A percentile compares a stretch with the other conserved stretches of the same genome.
Evolutionary conservation across 1,139 yeast genomes (phyloP).

Genomic region (Meyerozyma elateridarum): DNA sequence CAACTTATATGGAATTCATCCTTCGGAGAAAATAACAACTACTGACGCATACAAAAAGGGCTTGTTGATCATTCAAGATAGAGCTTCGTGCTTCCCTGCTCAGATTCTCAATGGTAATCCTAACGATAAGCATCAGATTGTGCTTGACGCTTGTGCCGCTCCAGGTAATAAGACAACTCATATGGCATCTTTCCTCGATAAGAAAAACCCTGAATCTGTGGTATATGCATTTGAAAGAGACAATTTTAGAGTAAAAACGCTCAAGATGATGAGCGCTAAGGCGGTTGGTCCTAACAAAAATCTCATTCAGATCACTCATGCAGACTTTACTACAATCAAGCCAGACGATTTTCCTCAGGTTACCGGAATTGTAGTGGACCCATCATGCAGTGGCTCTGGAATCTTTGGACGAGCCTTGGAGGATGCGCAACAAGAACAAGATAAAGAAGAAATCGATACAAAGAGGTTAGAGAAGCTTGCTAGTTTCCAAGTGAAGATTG

Average conservation of each 20-base stretch:
- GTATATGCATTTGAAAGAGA: slow-evolving; percentile 90
- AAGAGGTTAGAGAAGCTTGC: slow-evolving; percentile 69
- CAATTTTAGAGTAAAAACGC: slow-evolving; percentile 60
- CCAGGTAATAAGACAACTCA: slow-evolving; percentile 98
- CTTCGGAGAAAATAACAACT: slow-evolving; percentile 60
- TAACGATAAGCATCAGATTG: slow-evolving; percentile 42
- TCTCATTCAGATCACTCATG: slow-evolving; percentile 67
- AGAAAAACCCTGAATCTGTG: slow-evolving; percentile 26
- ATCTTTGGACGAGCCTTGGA: slow-evolving; percentile 79
- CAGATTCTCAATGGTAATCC: slow-evolving; percentile 60
- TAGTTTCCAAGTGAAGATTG: slow-evolving; percentile 80
- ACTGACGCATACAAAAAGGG: slow-evolving; percentile 70
- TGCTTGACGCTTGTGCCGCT: slow-evolving; percentile 95
- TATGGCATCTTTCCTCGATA: slow-evolving; percentile 55
- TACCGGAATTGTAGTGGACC: slow-evolving; percentile 86
- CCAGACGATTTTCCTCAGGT: slow-evolving; percentile 62
- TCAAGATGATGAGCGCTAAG: slow-evolving; percentile 69
- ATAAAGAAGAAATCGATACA: slow-evolving; percentile 41
- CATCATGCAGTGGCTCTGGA: slow-evolving; percentile 97
- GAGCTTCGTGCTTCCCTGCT: slow-evolving; percentile 97
- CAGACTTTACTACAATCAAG: slow-evolving; percentile 72
- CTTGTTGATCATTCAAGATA: slow-evolving; percentile 81
- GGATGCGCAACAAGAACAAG: slow-evolving; percentile 42
- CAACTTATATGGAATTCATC: slow-evolving; percentile 76
- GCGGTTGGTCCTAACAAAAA: slow-evolving; percentile 59